Percentiles rank a stretch among this genome's conserved stretches.
These are phyloP conservation scores for Acacia pycnantha DNA, from an alignment of 331 rosid species.

Conservation along the genomic window DNA sequence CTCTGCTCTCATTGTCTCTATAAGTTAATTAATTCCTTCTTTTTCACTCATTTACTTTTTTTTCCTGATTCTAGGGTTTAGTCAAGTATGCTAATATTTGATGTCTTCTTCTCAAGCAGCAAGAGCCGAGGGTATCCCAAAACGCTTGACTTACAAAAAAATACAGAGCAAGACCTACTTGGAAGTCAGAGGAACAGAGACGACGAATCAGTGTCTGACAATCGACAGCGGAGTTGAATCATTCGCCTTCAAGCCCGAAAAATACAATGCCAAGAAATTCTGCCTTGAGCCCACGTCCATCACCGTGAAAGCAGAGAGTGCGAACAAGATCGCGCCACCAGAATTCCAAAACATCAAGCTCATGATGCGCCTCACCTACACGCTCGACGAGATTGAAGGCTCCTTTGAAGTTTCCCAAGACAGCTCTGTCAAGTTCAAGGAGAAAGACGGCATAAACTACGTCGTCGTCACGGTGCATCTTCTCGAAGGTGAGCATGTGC, in stretches of 20 bases:
- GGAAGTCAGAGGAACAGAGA: slow-evolving; percentile 90
- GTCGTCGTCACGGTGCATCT: slow-evolving; percentile 91
- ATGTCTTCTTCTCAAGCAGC: slow-evolving; percentile 57
- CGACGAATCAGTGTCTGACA: slow-evolving; percentile 93
- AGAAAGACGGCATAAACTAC: slow-evolving; percentile 91
- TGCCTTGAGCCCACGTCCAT: slow-evolving; percentile 93
- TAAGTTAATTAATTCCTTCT: slow-evolving; percentile 15
- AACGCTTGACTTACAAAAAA: slow-evolving; percentile 84
- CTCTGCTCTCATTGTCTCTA: slow-evolving; percentile 81
- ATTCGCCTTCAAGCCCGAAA: slow-evolving; percentile 74
- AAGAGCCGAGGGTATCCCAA: slow-evolving; percentile 80
- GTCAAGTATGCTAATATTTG: neutral
- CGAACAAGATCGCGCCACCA: slow-evolving; percentile 69
- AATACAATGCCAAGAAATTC: slow-evolving; percentile 73
- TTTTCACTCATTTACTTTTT: neutral
- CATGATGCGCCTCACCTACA: slow-evolving; percentile 82
- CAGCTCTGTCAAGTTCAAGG: slow-evolving; percentile 73
- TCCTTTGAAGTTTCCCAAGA: slow-evolving; percentile 81
- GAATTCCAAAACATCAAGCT: slow-evolving; percentile 94
- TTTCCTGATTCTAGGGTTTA: neutral
- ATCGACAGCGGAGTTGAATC: slow-evolving; percentile 78
- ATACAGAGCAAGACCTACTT: slow-evolving; percentile 93
- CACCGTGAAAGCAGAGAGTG: slow-evolving; percentile 85
- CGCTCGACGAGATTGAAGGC: slow-evolving; percentile 94
- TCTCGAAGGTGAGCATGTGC: slow-evolving; percentile 92